Conservation (phyloP, 768 basidiomycete species). For the Russula emetica region DNA sequence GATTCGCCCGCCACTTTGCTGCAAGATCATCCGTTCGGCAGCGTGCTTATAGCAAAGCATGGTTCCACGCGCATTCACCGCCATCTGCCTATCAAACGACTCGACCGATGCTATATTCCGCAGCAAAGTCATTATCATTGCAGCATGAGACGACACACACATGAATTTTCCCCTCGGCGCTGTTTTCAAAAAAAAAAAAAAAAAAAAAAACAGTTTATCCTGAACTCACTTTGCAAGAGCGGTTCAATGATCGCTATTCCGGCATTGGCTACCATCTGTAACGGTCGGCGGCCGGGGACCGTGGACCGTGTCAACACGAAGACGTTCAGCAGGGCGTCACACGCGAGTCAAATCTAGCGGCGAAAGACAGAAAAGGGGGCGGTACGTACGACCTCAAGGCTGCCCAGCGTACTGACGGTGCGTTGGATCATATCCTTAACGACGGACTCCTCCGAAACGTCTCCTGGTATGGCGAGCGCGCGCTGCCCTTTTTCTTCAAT, state of each 20-base stretch:
- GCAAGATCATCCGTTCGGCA: constrained; percentile 27
- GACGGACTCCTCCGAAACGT: constrained; percentile 15
- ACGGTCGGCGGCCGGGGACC: no score
- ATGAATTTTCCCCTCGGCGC: neutral
- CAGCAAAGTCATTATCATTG: neutral
- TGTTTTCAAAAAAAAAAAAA: no score
- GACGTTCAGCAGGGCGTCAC: neutral
- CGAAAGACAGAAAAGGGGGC: neutral
- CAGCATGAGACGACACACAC: neutral
- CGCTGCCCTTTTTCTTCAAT: constrained; percentile 18
- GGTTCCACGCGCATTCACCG: constrained; percentile 18
- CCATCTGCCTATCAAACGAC: constrained; percentile 15
- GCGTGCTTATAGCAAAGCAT: constrained; percentile 32
- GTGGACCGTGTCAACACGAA: neutral
- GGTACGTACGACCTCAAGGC: constrained; percentile 23
- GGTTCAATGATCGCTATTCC: neutral
- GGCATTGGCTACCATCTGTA: constrained; percentile 27
- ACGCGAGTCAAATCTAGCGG: neutral
- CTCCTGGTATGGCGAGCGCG: constrained; percentile 4
- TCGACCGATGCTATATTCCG: neutral
- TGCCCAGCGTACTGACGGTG: constrained; percentile 14
- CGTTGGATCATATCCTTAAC: constrained; percentile 11
- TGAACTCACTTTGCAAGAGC: constrained; percentile 11
- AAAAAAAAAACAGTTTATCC: no score
- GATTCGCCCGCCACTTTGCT: constrained; percentile 24